Evolutionary conservation across 2,329 filamentous ascomycete genomes (phyloP).

Genomic region (Talaromyces islandicus): DNA sequence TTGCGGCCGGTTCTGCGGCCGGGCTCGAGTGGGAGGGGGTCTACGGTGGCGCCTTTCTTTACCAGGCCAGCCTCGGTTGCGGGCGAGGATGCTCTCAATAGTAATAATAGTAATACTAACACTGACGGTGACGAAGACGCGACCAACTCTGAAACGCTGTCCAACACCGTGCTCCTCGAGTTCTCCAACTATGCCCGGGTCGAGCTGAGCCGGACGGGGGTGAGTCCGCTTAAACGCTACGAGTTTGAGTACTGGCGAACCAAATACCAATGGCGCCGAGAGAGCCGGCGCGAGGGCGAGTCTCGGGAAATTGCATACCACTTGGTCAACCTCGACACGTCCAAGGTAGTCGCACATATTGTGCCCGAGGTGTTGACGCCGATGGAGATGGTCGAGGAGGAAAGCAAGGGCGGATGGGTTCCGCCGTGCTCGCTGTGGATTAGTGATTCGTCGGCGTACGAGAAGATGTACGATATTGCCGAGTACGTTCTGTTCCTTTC

Average conservation of each 20-base stretch:
- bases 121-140: slow-evolving; percentile 10
- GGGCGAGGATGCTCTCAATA: neutral
- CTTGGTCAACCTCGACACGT: slow-evolving; percentile 62
- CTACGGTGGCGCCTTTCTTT: slow-evolving; percentile 32
- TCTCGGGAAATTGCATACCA: slow-evolving; percentile 68
- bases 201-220: slow-evolving; percentile 66
- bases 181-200: slow-evolving; percentile 97
- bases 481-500: slow-evolving; percentile 62
- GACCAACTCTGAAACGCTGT: slow-evolving; percentile 42
- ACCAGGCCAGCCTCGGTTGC: slow-evolving; percentile 44
- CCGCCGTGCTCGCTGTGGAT: slow-evolving; percentile 90
- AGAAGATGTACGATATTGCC: slow-evolving; percentile 69
- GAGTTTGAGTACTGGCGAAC: slow-evolving; percentile 93
- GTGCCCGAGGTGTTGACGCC: slow-evolving; percentile 71
- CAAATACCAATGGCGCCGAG: slow-evolving; percentile 76
- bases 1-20: slow-evolving; percentile 52
- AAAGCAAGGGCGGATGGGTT: slow-evolving; percentile 78
- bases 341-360: slow-evolving; percentile 71
- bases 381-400: slow-evolving; percentile 64
- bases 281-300: slow-evolving; percentile 60
- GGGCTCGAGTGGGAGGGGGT: slow-evolving; percentile 43
- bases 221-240: slow-evolving; percentile 66
- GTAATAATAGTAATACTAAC: too few species aligned
- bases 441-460: slow-evolving; percentile 64
- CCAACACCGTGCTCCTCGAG: slow-evolving; percentile 80